These are phyloP conservation scores for Clohesyomyces aquaticus DNA, from an alignment of 495 filamentous ascomycete species.

Conservation along the genomic window DNA sequence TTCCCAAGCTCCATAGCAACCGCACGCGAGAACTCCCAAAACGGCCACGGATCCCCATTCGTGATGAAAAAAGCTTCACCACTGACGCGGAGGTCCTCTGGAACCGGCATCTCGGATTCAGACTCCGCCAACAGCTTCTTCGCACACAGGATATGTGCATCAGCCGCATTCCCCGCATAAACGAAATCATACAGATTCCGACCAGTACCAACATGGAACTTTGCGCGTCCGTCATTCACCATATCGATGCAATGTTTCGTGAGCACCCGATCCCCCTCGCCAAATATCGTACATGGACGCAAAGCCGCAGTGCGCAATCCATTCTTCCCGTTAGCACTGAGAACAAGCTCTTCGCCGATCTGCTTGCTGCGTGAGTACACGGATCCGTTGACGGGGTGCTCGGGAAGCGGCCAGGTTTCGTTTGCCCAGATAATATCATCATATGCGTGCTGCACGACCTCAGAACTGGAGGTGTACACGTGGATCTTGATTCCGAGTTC, in stretches of 20 bases:
- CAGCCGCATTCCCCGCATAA: slow-evolving; percentile 74
- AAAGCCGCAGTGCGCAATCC: slow-evolving; percentile 71
- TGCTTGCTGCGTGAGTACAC: slow-evolving; percentile 69
- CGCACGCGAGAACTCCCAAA: slow-evolving; percentile 86
- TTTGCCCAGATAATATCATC: slow-evolving; percentile 83
- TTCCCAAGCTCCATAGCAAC: slow-evolving; percentile 62
- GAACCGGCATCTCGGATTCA: slow-evolving; percentile 56
- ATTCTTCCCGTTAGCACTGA: slow-evolving; percentile 76
- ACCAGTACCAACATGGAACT: slow-evolving; percentile 84
- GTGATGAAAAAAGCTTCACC: slow-evolving; percentile 95
- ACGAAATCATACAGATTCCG: slow-evolving; percentile 85
- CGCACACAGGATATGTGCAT: slow-evolving; percentile 73
- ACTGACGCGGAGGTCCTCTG: slow-evolving; percentile 78
- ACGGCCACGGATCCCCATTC: slow-evolving; percentile 86
- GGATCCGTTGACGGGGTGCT: slow-evolving; percentile 69
- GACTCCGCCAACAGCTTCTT: slow-evolving; percentile 65
- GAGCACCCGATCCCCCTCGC: slow-evolving; percentile 63
- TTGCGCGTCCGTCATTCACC: slow-evolving; percentile 64
- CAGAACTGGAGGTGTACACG: slow-evolving; percentile 90
- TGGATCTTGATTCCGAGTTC: slow-evolving; percentile 79
- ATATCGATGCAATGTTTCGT: slow-evolving; percentile 59
- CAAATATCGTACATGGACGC: slow-evolving; percentile 84
- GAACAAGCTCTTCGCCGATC: slow-evolving; percentile 74
- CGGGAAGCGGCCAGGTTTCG: slow-evolving; percentile 79
- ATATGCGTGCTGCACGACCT: slow-evolving; percentile 73